Base-by-base conservation (phyloP, 208 protist genomes). In the Trypanosoma theileri region DNA sequence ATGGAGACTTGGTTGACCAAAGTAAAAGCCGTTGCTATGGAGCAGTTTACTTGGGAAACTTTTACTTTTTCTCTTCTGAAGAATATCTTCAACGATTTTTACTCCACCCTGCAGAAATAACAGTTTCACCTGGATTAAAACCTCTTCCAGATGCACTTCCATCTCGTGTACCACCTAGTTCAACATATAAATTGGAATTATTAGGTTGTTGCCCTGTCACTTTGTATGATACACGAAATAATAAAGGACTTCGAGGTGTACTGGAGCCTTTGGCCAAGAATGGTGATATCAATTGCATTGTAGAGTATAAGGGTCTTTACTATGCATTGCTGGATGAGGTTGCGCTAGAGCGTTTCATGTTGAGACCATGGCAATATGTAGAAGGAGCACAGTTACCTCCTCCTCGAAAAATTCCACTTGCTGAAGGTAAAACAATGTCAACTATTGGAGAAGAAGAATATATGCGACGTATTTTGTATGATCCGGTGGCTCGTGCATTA, bases 151-250 rank as follows among this genome's bases (percentile, higher is more conserved):
- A 61, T 24, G 45, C 66, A 16, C 48, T 93, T 21, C 88, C 88
- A 11, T 52, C 64, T 8, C 55, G 72, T 16, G 62, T 86, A 14
- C 54, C 22, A 26, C 35, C 26, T 21, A 26, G 31, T 13, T 42
- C 19, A 17, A 46, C 69, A 60, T 75, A 48, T 59, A 19, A 48
- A 14, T 63, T 95, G 44, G 91, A 86, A 61, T 70, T 92, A 13
- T 64, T 81, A 54, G 93, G 90, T 24, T 97, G 89, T 81, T 97
- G 93, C 63, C 93, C 93, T 4, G 93, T 97, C 11, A 61, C 89
- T n/a, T 76, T 97, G 41, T 95, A 92, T 77, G 87, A 94, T 71
- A 96, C 93, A 11, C 88, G 93, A 4, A 77, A 93, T 50, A 68
- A 66, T 16, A 73, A 57, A 26, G 93, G 93, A 13, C 77, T 97